Conservation (phyloP, 2,329 filamentous ascomycete genomes). For the Paraphaeosphaeria sporulosa region DNA sequence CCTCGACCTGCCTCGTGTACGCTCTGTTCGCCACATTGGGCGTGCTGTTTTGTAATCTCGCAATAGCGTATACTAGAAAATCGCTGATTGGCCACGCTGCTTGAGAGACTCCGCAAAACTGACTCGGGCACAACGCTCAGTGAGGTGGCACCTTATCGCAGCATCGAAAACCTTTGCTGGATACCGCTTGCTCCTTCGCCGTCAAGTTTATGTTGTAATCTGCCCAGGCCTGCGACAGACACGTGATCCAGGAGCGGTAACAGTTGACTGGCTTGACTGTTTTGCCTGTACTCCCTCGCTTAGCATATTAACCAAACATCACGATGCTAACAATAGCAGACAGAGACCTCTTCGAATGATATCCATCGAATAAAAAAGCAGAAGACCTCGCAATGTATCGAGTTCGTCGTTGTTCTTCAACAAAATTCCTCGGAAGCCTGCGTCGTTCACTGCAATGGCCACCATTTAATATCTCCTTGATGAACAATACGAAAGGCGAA, state of each 20-base stretch:
- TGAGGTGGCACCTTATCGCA: not conserved
- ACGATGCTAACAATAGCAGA: conserved; percentile 28
- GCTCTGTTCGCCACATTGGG: not conserved
- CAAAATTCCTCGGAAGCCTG: conserved; percentile 1
- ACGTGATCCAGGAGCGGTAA: not conserved
- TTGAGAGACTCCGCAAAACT: not conserved
- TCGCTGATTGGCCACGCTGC: not conserved
- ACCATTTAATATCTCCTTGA: conserved; percentile 29
- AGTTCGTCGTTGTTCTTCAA: conserved; percentile 14
- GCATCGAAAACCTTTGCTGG: not conserved
- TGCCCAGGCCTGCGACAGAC: not conserved
- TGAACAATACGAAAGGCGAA: conserved; percentile 37
- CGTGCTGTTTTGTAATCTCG: not conserved
- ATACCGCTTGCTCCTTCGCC: not conserved
- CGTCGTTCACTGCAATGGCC: not conserved
- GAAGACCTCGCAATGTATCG: conserved; percentile 3
- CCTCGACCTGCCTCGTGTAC: not conserved
- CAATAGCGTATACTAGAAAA: not conserved
- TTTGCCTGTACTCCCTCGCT: conserved; percentile 25
- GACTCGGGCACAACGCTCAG: not conserved
- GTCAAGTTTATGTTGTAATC: not conserved
- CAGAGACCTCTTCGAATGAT: conserved; percentile 3
- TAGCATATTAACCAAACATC: conserved; percentile 28
- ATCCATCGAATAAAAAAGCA: conserved; percentile 2
- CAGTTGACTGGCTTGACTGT: conserved; percentile 7